A percentile compares a stretch with the other conserved stretches of the same genome.
phyloP scores from a whole-genome alignment of 441 rosid species.

The Breynia disticha region DNA sequence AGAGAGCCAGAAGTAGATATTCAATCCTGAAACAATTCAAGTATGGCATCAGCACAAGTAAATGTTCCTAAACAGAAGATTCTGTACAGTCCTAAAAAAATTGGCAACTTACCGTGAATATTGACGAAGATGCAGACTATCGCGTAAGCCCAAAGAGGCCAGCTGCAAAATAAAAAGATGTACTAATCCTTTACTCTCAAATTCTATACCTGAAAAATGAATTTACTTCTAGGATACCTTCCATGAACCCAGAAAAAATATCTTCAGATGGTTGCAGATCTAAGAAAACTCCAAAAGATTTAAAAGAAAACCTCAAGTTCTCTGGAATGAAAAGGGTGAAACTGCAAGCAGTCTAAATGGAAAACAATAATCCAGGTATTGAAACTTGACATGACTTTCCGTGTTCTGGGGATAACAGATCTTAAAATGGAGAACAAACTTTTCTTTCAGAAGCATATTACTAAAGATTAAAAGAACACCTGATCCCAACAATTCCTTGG shows the following conservation, averaged over 20 bases:
- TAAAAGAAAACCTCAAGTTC: no score
- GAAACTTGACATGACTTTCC: no score
- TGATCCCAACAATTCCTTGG: conserved; percentile 86
- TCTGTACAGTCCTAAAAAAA: conserved; percentile 1
- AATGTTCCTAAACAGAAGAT: background rate
- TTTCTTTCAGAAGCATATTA: background rate
- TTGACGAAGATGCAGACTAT: conserved; percentile 84
- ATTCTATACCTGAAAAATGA: no score
- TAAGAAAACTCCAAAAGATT: no score
- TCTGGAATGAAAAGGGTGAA: no score
- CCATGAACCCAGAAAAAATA: no score
- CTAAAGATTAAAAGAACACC: conserved; percentile 29
- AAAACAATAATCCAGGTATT: no score
- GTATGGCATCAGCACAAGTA: background rate
- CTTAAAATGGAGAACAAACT: background rate
- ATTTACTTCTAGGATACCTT: no score
- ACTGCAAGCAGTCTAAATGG: no score
- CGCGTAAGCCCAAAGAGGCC: conserved; percentile 93
- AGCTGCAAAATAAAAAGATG: conserved; percentile 41
- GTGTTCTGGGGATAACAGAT: no score
- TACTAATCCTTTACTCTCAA: background rate
- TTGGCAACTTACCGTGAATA: conserved; percentile 53
- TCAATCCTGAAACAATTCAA: conserved; percentile 45
- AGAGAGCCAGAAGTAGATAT: conserved; percentile 90
- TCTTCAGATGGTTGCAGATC: no score